A percentile compares a stretch with the other conserved stretches of the same genome.
Conservation (phyloP, 2,329 filamentous ascomycete genomes). For the Diaporthe sp. region DNA sequence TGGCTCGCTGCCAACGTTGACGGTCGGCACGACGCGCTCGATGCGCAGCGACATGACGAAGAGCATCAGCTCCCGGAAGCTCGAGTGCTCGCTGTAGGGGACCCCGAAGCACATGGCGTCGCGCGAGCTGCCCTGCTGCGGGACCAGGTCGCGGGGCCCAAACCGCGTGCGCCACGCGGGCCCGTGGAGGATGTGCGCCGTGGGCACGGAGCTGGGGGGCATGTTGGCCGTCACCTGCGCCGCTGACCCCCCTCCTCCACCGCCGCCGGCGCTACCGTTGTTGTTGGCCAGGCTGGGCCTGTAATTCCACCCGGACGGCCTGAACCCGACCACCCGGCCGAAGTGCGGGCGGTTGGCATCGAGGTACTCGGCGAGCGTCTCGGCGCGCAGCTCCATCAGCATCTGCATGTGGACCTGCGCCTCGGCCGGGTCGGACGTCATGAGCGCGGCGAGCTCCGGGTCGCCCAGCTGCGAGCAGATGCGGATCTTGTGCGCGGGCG, state of each 20-base stretch:
- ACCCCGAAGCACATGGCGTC: slow-evolving; percentile 92
- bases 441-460: slow-evolving; percentile 79
- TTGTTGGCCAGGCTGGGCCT: slow-evolving; percentile 74
- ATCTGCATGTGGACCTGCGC: slow-evolving; percentile 99
- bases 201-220: slow-evolving; percentile 63
- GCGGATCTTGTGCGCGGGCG: slow-evolving; percentile 83
- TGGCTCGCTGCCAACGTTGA: slow-evolving; percentile 78
- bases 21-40: slow-evolving; percentile 91
- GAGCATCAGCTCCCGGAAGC: slow-evolving; percentile 92
- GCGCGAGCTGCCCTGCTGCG: slow-evolving; percentile 85
- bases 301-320: slow-evolving; percentile 96
- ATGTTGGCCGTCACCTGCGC: slow-evolving; percentile 68
- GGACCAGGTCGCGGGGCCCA: slow-evolving; percentile 76
- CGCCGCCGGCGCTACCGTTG: slow-evolving; percentile 39
- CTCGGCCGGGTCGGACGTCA: slow-evolving; percentile 84
- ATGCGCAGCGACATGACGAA: slow-evolving; percentile 91
- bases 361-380: slow-evolving; percentile 92
- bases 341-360: slow-evolving; percentile 85
- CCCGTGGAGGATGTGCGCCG: slow-evolving; percentile 64
- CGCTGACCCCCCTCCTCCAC: slow-evolving; percentile 41
- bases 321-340: slow-evolving; percentile 87
- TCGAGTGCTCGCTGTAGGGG: slow-evolving; percentile 95
- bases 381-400: slow-evolving; percentile 91
- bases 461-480: slow-evolving; percentile 90
- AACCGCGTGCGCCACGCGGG: slow-evolving; percentile 83